phyloP scores from a whole-genome alignment of 805 yeast genomes.

The Sungouiozyma ichnusensis region DNA sequence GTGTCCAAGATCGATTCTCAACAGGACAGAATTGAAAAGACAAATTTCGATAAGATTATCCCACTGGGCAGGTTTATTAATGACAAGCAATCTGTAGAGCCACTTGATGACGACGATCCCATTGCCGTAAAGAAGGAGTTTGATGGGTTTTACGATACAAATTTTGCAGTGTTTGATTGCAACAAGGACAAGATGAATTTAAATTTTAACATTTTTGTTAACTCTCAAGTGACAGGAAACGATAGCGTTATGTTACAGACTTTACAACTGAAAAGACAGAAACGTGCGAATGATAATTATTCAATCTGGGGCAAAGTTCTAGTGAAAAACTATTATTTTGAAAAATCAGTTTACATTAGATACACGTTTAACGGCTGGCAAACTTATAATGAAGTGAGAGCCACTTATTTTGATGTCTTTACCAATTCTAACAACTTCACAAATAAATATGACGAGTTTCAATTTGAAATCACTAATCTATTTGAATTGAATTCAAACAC shows the following conservation, averaged over 20 bases:
- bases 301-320: slow-evolving; percentile 55
- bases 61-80: slow-evolving; percentile 5
- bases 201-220: slow-evolving; percentile 21
- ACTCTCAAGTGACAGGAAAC: slow-evolving; percentile 7
- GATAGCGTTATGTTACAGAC: slow-evolving; percentile 15
- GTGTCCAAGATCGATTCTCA: slow-evolving; percentile 28
- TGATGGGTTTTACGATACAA: slow-evolving; percentile 20
- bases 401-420: slow-evolving; percentile 17
- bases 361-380: slow-evolving; percentile 76
- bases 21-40: slow-evolving; percentile 1
- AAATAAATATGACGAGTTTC: slow-evolving; percentile 19
- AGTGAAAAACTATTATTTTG: slow-evolving; percentile 62
- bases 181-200: slow-evolving; percentile 15
- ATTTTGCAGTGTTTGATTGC: slow-evolving; percentile 19
- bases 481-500: slow-evolving; percentile 2
- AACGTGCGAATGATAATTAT: slow-evolving; percentile 5
- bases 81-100: neutral
- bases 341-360: slow-evolving; percentile 56
- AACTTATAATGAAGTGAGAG: slow-evolving; percentile 34
- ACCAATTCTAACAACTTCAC: neutral
- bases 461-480: slow-evolving; percentile 18
- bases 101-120: neutral
- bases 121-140: slow-evolving; percentile 13
- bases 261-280: slow-evolving; percentile 7
- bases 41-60: slow-evolving; percentile 6